Percentiles rank a stretch among this genome's conserved stretches.
phyloP scores from a whole-genome alignment of 2,329 filamentous ascomycete species.

The Penicillium olsonii region DNA sequence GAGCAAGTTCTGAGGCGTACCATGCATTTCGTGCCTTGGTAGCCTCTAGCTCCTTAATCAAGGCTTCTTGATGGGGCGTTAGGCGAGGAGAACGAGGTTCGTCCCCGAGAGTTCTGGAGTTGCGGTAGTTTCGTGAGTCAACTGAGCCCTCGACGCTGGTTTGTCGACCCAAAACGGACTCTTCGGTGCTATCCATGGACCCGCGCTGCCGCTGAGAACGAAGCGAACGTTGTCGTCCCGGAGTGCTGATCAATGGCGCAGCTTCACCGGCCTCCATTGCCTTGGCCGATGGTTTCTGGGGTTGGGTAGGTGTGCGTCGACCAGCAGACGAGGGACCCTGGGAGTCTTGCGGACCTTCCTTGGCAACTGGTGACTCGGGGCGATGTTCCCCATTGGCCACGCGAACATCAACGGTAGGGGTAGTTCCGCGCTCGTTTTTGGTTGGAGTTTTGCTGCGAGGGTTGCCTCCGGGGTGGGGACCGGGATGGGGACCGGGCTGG shows the following conservation, averaged over 20 bases:
- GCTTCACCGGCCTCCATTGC: conserved; percentile 51
- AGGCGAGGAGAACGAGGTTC: conserved; percentile 49
- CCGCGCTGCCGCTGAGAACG: conserved; percentile 62
- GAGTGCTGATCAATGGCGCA: conserved; percentile 45
- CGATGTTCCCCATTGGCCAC: conserved; percentile 50
- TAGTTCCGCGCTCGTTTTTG: conserved; percentile 48
- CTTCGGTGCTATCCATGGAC: conserved; percentile 69
- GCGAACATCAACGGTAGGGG: conserved; percentile 45
- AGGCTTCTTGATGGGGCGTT: conserved; percentile 56
- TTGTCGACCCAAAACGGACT: conserved; percentile 52
- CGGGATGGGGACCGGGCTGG: conserved; percentile 30
- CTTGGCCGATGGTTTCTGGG: conserved; percentile 42
- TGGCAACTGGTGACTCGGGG: conserved; percentile 49
- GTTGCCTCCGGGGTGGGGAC: conserved; percentile 28
- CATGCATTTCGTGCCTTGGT: conserved; percentile 87
- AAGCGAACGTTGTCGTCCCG: conserved; percentile 52
- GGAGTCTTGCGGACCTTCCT: conserved; percentile 43
- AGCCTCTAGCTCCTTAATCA: conserved; percentile 84
- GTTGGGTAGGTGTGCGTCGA: conserved; percentile 64
- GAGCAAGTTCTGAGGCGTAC: conserved; percentile 92
- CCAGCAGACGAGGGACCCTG: conserved; percentile 59
- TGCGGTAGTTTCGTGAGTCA: conserved; percentile 41
- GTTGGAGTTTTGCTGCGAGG: conserved; percentile 55
- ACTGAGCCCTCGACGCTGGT: conserved; percentile 42
- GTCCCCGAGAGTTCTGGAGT: conserved; percentile 43